Evolutionary conservation across 78 protist species (phyloP).

Genomic region (Cyanophora paradoxa): DNA sequence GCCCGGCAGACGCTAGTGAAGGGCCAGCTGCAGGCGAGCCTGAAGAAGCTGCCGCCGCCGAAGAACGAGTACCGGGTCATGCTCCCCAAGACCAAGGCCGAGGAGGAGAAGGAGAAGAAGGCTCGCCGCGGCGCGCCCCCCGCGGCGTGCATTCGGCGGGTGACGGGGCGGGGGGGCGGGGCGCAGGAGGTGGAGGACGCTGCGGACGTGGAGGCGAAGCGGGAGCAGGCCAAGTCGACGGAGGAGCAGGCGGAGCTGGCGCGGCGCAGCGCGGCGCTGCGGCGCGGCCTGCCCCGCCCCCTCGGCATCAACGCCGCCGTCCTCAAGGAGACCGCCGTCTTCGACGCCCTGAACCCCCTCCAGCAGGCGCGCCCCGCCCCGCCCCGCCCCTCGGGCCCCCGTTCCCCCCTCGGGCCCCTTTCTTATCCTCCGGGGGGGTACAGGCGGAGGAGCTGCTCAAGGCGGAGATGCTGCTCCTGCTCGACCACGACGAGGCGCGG

Average conservation of each 20-base stretch:
- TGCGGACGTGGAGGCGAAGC: not conserved
- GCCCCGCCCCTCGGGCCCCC: not conserved
- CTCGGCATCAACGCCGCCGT: not conserved
- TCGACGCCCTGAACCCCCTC: not conserved
- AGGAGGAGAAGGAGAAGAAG: not conserved
- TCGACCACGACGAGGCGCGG: not conserved
- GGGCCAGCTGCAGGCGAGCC: not conserved
- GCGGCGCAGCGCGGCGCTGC: constrained; percentile 6
- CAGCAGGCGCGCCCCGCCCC: not conserved
- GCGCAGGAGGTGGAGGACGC: not conserved
- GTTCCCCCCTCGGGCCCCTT: not conserved
- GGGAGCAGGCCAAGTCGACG: not conserved
- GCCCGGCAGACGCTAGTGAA: not conserved
- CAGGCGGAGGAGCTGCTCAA: not conserved
- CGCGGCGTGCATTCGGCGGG: not conserved
- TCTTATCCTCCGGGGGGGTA: too few relatives aligned
- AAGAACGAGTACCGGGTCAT: constrained; percentile 13
- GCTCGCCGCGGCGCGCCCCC: too few relatives aligned
- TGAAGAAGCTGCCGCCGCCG: constrained; percentile 14
- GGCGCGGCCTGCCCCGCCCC: constrained; percentile 23
- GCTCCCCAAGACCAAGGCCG: not conserved
- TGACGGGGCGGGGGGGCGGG: not conserved
- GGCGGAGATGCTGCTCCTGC: constrained; percentile 4
- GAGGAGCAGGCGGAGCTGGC: not conserved
- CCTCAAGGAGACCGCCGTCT: not conserved